Evolutionary conservation across 441 rosid species (phyloP).

Genomic region (Biscutella laevigata): DNA sequence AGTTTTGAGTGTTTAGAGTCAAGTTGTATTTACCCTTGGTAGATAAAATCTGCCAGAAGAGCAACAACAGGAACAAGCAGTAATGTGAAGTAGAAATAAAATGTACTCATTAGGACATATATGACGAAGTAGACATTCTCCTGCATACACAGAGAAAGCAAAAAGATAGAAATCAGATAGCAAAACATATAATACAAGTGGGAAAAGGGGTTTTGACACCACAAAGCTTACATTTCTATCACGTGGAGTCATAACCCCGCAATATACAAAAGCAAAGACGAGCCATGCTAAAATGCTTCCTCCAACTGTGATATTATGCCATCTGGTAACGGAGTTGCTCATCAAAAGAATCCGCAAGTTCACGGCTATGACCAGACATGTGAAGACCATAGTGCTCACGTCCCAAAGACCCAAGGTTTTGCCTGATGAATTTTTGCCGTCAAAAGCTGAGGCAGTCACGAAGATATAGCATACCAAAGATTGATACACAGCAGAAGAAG

Average conservation of each 20-base stretch:
- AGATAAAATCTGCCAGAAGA: slow-evolving; percentile 85
- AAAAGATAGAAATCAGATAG: not conserved
- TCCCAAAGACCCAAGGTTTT: slow-evolving; percentile 93
- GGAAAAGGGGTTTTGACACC: too few relatives aligned
- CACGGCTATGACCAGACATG: slow-evolving; percentile 89
- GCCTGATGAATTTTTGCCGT: slow-evolving; percentile 68
- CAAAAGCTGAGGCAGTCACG: slow-evolving; percentile 50
- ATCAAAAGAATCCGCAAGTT: slow-evolving; percentile 94
- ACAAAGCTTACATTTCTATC: slow-evolving; percentile 53
- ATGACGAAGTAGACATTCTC: slow-evolving; percentile 79
- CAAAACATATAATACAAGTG: too few relatives aligned
- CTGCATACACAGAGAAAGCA: slow-evolving; percentile 35
- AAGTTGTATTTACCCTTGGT: slow-evolving; percentile 89
- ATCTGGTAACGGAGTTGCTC: slow-evolving; percentile 85
- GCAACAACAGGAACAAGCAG: slow-evolving; percentile 79
- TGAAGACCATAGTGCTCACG: slow-evolving; percentile 94
- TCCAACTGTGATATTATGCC: slow-evolving; percentile 84
- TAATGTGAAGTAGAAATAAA: slow-evolving; percentile 70
- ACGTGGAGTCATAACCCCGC: slow-evolving; percentile 42
- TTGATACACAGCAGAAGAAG: slow-evolving; percentile 82
- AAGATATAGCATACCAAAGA: slow-evolving; percentile 74
- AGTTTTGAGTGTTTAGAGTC: too few relatives aligned
- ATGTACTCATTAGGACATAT: slow-evolving; percentile 79
- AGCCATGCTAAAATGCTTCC: slow-evolving; percentile 97
- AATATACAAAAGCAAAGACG: slow-evolving; percentile 61